Percentiles rank a stretch among this genome's conserved stretches.
These are phyloP conservation scores for Phytophthora macrochlamydospora DNA, from an alignment of 352 stramenopile genomes.

Conservation along the genomic window DNA sequence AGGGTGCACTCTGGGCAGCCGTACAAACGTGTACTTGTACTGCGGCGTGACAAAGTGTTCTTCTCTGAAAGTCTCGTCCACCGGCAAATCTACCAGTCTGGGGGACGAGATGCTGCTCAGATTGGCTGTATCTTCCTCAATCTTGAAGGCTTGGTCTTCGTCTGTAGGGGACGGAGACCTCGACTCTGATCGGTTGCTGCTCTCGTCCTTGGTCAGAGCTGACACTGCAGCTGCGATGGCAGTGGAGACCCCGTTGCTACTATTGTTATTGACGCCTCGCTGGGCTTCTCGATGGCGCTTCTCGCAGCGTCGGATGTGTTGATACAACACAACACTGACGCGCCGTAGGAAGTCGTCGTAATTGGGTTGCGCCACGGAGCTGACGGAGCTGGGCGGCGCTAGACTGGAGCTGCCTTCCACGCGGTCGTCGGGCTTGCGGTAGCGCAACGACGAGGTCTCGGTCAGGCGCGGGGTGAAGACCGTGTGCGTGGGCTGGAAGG, in stretches of 20 bases:
- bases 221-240: conserved; percentile 11
- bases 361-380: conserved; percentile 88
- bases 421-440: conserved; percentile 82
- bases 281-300: conserved; percentile 76
- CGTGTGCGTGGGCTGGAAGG: conserved; percentile 85
- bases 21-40: conserved; percentile 89
- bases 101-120: conserved; percentile 59
- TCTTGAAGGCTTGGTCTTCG: conserved; percentile 13
- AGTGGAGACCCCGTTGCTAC: background rate
- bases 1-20: conserved; percentile 71
- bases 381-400: conserved; percentile 71
- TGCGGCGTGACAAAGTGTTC: conserved; percentile 90
- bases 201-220: conserved; percentile 19
- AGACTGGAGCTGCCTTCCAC: conserved; percentile 65
- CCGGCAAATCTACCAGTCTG: conserved; percentile 67
- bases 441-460: conserved; percentile 70
- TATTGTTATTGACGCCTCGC: conserved; percentile 21
- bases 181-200: conserved; percentile 18
- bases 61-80: conserved; percentile 88
- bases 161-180: conserved; percentile 20
- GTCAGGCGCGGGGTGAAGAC: conserved; percentile 84
- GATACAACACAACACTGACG: conserved; percentile 90
- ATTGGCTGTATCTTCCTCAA: conserved; percentile 23
- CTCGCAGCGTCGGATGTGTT: conserved; percentile 88
- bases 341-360: conserved; percentile 91